A percentile compares a stretch with the other conserved stretches of the same genome.
These are phyloP conservation scores for Moricandia moricandioides DNA, from an alignment of 345 rosid genomes.

Conservation along the genomic window DNA sequence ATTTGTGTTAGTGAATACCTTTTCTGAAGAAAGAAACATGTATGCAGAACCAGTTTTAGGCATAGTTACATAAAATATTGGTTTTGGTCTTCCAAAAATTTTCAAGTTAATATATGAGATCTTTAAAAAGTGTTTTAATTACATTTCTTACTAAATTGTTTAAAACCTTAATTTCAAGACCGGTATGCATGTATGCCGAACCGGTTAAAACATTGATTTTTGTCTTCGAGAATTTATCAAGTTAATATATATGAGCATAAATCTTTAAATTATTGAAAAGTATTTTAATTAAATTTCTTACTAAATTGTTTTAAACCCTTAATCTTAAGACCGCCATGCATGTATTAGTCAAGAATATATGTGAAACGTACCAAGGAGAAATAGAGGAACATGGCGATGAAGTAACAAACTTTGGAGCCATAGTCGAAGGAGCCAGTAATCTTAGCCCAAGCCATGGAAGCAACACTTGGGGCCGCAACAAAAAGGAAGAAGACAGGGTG, in stretches of 20 bases:
- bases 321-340: not conserved
- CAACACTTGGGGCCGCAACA: conserved; percentile 80
- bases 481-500: conserved; percentile 85
- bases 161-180: too few relatives aligned
- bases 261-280: too few relatives aligned
- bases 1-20: not conserved
- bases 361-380: conserved; percentile 55
- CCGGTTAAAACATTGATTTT: too few relatives aligned
- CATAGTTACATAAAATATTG: not conserved
- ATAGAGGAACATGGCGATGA: conserved; percentile 75
- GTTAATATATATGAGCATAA: too few relatives aligned
- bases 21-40: not conserved
- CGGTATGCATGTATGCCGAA: too few relatives aligned
- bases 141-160: too few relatives aligned
- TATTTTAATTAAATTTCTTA: not conserved
- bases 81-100: not conserved
- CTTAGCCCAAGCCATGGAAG: conserved; percentile 84
- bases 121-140: too few relatives aligned
- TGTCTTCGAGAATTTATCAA: too few relatives aligned
- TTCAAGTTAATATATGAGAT: too few relatives aligned
- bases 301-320: not conserved
- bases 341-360: not conserved
- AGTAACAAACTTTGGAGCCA: conserved; percentile 68
- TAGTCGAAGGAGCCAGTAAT: conserved; percentile 71
- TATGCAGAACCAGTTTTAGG: not conserved